These are phyloP conservation scores for Diaporthe citriasiana DNA, from an alignment of 2,329 filamentous ascomycete species.

Conservation along the genomic window DNA sequence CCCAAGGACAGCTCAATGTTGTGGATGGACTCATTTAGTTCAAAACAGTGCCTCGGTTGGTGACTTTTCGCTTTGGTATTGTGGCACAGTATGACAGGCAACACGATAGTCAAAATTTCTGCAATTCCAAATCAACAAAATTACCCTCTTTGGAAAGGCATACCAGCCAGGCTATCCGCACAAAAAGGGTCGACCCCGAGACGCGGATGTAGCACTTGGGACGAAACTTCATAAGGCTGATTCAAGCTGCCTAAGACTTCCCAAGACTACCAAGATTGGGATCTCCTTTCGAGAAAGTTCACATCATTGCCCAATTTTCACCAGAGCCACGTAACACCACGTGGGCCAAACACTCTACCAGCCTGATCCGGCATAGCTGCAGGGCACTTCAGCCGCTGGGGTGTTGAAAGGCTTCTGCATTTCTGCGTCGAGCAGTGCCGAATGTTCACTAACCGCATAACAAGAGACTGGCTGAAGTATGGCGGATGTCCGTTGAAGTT, in stretches of 20 bases:
- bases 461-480: background rate
- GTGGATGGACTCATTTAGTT: background rate
- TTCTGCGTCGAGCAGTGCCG: background rate
- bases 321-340: background rate
- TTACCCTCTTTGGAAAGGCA: background rate
- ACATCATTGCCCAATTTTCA: background rate
- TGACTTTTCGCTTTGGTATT: background rate
- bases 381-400: fast-evolving
- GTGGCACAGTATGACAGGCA: background rate
- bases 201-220: background rate
- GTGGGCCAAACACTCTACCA: background rate
- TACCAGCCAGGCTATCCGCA: background rate
- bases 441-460: background rate
- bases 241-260: background rate
- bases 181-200: background rate
- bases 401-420: background rate
- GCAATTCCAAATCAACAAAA: background rate
- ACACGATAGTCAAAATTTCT: background rate
- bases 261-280: background rate
- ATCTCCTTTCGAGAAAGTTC: background rate
- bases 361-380: background rate
- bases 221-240: conserved; percentile 23
- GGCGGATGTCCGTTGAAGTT: conserved; percentile 1
- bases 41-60: background rate
- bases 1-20: background rate